Evolutionary conservation across 257 asterid species (phyloP).

Genomic region (Asclepias syriaca): DNA sequence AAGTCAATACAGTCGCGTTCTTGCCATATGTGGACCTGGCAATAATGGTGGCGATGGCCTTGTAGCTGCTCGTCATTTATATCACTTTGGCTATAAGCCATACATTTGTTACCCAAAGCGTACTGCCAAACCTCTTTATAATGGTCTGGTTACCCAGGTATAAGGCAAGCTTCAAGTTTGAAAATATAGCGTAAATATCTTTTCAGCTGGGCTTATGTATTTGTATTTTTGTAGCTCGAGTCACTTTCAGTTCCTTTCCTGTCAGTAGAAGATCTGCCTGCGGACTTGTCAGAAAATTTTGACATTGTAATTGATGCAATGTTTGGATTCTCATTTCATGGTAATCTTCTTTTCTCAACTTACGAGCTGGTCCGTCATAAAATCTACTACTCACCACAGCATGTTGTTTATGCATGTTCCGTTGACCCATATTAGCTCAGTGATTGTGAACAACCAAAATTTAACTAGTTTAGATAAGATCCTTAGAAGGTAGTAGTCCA

Average conservation of each 20-base stretch:
- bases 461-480: background rate
- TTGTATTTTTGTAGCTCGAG: constrained; percentile 61
- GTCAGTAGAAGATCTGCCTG: constrained; percentile 67
- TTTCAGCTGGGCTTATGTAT: constrained; percentile 27
- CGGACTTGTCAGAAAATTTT: constrained; percentile 62
- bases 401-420: background rate
- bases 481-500: background rate
- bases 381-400: too few relatives aligned
- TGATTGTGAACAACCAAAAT: background rate
- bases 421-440: background rate
- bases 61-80: constrained; percentile 96
- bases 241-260: constrained; percentile 78
- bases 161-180: constrained; percentile 9
- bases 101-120: constrained; percentile 81
- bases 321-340: constrained; percentile 93
- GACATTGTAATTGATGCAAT: constrained; percentile 82
- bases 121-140: constrained; percentile 67
- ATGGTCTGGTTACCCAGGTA: constrained; percentile 88
- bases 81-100: constrained; percentile 80
- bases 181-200: constrained; percentile 5
- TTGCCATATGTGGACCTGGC: constrained; percentile 89
- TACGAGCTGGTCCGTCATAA: too few relatives aligned
- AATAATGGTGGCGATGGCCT: constrained; percentile 98
- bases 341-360: constrained; percentile 25
- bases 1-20: constrained; percentile 53